Evolutionary conservation across 164 flowering plant species (phyloP).

Genomic region (Sextonia rubra): DNA sequence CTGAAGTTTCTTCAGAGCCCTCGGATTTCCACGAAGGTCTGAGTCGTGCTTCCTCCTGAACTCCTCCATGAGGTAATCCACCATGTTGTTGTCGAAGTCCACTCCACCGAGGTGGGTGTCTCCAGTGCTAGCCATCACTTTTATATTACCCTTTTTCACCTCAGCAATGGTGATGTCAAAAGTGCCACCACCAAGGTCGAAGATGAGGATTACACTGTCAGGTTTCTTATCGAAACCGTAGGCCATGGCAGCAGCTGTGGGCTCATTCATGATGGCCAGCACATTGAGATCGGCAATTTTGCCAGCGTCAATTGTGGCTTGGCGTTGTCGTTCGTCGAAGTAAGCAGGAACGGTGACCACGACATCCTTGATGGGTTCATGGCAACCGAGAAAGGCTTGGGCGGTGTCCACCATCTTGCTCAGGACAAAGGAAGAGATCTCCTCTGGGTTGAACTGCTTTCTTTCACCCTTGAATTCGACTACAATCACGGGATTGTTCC

Average conservation of each 20-base stretch:
- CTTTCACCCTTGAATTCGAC: conserved; percentile 34
- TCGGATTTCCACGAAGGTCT: conserved; percentile 39
- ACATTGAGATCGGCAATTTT: conserved; percentile 8
- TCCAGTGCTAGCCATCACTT: conserved; percentile 5
- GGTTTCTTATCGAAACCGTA: conserved; percentile 7
- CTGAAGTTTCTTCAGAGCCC: conserved; percentile 43
- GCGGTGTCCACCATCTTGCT: conserved; percentile 12
- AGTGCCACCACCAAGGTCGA: conserved; percentile 10
- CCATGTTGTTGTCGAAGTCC: conserved; percentile 60
- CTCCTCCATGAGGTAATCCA: conserved; percentile 39
- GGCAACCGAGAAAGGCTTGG: conserved; percentile 14
- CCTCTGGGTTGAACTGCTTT: conserved; percentile 32
- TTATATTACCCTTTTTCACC: conserved; percentile 4
- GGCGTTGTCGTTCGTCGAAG: conserved; percentile 9
- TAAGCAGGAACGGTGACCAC: conserved; percentile 14
- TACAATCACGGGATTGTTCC: conserved; percentile 33
- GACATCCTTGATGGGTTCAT: conserved; percentile 15
- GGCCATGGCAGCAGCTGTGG: conserved; percentile 11
- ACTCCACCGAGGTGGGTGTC: conserved; percentile 50
- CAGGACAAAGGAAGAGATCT: conserved; percentile 31
- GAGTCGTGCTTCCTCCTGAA: conserved; percentile 50
- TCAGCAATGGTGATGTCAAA: conserved; percentile 6
- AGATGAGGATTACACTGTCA: conserved; percentile 2
- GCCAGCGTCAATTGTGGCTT: conserved; percentile 14
- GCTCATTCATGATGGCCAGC: conserved; percentile 5